phyloP scores from a whole-genome alignment of 352 stramenopile genomes.

The Phytophthora aleatoria region DNA sequence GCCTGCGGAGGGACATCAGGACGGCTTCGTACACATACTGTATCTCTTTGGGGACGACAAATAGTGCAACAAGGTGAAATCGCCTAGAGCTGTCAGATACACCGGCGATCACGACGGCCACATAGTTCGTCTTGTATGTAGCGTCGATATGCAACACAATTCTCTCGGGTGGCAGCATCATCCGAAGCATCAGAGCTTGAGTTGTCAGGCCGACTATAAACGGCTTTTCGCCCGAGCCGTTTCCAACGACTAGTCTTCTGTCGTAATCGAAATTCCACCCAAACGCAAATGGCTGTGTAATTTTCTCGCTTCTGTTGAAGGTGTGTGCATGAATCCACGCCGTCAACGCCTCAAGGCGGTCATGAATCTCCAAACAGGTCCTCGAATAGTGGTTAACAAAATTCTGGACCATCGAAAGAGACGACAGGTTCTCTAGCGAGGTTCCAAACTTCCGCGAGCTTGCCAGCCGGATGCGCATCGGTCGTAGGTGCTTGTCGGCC shows the following conservation, averaged over 20 bases:
- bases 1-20: not conserved
- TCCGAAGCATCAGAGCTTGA: not conserved
- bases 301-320: not conserved
- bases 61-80: conserved; percentile 6
- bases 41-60: conserved; percentile 3
- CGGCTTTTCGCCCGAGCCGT: conserved; percentile 9
- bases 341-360: no score
- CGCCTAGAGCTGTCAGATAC: conserved; percentile 1
- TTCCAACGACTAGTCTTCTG: not conserved
- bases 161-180: not conserved
- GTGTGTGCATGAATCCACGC: no score
- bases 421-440: not conserved
- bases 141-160: conserved; percentile 6
- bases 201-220: conserved; percentile 4
- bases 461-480: not conserved
- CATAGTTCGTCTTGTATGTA: conserved; percentile 3
- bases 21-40: conserved; percentile 1
- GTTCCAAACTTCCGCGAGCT: not conserved
- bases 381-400: no score
- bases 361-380: no score
- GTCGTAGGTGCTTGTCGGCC: not conserved
- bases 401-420: not conserved
- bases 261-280: not conserved
- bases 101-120: not conserved
- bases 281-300: not conserved